Conservation (phyloP, 1,284 basidiomycete species). For the Pseudozyma sp. region DNA sequence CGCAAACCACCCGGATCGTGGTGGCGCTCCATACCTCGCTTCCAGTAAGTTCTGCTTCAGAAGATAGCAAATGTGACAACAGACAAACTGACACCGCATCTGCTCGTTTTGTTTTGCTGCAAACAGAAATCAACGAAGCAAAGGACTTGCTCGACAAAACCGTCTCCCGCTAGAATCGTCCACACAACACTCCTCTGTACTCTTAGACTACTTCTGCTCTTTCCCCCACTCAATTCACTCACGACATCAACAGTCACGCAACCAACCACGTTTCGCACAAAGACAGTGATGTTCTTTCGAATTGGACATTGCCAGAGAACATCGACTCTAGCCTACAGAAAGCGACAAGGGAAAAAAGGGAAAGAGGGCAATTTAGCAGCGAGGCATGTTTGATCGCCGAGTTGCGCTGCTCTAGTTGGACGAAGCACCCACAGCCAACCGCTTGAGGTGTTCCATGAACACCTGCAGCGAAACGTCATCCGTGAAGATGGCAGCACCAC, state of each 20-base stretch:
- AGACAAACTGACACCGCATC: not conserved
- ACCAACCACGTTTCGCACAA: not conserved
- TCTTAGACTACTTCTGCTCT: not conserved
- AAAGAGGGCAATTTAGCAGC: not conserved
- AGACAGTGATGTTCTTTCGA: not conserved
- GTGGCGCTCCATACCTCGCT: conserved; percentile 94
- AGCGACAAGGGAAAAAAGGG: not conserved
- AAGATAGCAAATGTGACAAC: too few relatives aligned
- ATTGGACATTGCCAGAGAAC: not conserved
- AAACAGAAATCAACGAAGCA: conserved; percentile 67
- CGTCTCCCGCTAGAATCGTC: conserved; percentile 50
- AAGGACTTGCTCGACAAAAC: conserved; percentile 66
- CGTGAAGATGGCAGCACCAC: conserved; percentile 94
- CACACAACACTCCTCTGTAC: not conserved
- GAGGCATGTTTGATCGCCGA: not conserved
- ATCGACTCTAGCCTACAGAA: not conserved
- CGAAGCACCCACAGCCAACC: conserved; percentile 65
- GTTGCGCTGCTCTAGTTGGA: conserved; percentile 40
- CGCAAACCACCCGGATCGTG: conserved; percentile 91
- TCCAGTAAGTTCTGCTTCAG: conserved; percentile 73
- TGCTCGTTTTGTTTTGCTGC: not conserved
- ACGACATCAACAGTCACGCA: too few relatives aligned
- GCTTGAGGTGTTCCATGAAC: conserved; percentile 70
- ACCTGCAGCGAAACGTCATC: conserved; percentile 81
- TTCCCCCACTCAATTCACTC: not conserved